phyloP scores from a whole-genome alignment of 306 rosid species.

The Vigna angularis region DNA sequence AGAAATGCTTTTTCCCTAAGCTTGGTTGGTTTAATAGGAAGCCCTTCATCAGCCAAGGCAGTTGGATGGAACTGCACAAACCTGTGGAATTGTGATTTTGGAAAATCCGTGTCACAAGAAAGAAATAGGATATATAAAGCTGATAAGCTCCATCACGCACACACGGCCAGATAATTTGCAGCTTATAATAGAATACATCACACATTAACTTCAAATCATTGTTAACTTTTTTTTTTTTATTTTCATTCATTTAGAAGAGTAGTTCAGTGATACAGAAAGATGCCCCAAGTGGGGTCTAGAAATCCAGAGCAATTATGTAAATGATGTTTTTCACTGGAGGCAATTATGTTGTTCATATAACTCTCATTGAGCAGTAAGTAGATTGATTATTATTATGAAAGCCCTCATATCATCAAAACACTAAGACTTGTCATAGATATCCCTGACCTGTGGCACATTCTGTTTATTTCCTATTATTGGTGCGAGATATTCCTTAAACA shows the following conservation, averaged over 20 bases:
- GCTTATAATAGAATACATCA: neutral
- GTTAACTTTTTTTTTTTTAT: no score
- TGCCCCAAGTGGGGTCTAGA: no score
- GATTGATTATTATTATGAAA: neutral
- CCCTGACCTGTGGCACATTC: neutral
- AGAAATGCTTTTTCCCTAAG: conserved; percentile 83
- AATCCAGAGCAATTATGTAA: no score
- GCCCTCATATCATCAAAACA: conserved; percentile 1
- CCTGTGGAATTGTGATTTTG: conserved; percentile 49
- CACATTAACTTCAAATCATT: no score
- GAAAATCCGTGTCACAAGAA: conserved; percentile 15
- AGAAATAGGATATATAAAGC: conserved; percentile 6
- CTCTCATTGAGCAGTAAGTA: conserved; percentile 15
- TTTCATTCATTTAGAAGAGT: no score
- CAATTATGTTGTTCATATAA: neutral
- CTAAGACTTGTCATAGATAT: neutral
- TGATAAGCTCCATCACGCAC: neutral
- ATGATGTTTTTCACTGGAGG: neutral
- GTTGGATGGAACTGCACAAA: conserved; percentile 98
- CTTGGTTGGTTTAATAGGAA: conserved; percentile 65
- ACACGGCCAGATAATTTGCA: neutral
- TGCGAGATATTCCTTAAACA: conserved; percentile 25
- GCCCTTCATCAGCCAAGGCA: conserved; percentile 94
- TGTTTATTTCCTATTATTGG: conserved; percentile 2
- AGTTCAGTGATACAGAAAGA: no score